Evolutionary conservation across 495 filamentous ascomycete genomes (phyloP).

Genomic region (Elaphomyces granulatus): DNA sequence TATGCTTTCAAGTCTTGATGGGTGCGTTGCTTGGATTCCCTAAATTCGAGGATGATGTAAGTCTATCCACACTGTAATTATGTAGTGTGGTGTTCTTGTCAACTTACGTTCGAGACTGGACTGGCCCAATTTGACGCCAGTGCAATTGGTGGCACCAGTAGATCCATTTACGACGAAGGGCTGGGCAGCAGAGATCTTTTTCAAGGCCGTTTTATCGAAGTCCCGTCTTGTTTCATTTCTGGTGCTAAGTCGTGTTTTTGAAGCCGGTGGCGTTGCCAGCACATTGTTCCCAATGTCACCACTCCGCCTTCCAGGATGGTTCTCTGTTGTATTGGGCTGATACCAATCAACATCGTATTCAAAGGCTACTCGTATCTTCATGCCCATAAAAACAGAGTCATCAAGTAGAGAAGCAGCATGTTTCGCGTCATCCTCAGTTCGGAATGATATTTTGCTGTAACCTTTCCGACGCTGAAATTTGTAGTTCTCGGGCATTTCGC

Average conservation of each 20-base stretch:
- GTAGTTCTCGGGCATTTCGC: conserved; percentile 11
- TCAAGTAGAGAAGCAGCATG: conserved; percentile 18
- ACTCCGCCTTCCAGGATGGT: no score
- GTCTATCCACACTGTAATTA: no score
- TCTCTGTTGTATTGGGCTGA: not conserved
- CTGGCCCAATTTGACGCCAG: no score
- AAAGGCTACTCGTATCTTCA: not conserved
- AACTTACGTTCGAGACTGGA: no score
- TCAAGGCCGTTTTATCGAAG: no score
- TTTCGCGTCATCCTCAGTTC: conserved; percentile 20
- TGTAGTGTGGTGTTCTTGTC: no score
- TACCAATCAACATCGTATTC: not conserved
- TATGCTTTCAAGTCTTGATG: no score
- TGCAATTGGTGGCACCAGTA: no score
- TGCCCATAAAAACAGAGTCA: conserved; percentile 20
- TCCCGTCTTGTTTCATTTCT: not conserved
- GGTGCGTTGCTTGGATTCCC: no score
- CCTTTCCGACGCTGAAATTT: conserved; percentile 9
- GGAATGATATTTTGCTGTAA: conserved; percentile 18
- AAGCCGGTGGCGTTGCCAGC: not conserved
- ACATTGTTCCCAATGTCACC: not conserved
- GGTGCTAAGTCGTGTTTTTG: not conserved
- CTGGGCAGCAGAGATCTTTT: not conserved
- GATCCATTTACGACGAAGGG: not conserved
- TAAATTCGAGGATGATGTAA: no score